Evolutionary conservation across 1,284 basidiomycete genomes (phyloP).

Genomic region (Gymnopus androsaceus): DNA sequence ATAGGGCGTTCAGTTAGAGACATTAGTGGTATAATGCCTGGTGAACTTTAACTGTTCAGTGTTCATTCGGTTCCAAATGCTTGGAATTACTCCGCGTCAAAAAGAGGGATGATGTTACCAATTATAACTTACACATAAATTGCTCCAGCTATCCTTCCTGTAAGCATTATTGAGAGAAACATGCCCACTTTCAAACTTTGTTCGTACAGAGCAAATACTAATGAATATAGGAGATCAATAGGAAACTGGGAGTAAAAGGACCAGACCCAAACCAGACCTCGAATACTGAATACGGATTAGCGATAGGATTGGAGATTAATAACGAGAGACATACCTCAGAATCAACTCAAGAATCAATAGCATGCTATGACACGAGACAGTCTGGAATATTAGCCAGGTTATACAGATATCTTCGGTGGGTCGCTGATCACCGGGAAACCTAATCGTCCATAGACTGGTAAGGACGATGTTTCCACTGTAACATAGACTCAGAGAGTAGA

Average conservation of each 20-base stretch:
- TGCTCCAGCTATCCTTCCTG: background rate
- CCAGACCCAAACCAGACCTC: too few relatives aligned
- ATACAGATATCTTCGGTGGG: background rate
- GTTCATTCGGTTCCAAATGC: background rate
- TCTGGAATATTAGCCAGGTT: background rate
- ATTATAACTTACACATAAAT: background rate
- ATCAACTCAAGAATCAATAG: background rate
- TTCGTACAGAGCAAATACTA: slow-evolving; percentile 7
- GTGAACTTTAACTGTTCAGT: too few relatives aligned
- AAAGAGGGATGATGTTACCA: background rate
- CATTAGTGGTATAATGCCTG: background rate
- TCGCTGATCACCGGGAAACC: background rate
- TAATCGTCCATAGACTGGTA: background rate
- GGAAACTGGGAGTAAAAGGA: too few relatives aligned
- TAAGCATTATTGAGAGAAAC: background rate
- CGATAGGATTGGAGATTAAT: background rate
- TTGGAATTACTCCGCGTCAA: background rate
- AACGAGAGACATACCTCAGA: background rate
- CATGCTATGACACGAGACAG: background rate
- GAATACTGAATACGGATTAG: too few relatives aligned
- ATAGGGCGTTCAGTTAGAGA: background rate
- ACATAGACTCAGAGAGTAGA: background rate
- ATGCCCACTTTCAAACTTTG: background rate
- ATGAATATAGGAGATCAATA: too few relatives aligned
- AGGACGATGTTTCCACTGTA: background rate